These are phyloP conservation scores for Calonectria hawksworthii DNA, from an alignment of 2,329 filamentous ascomycete species.

Conservation along the genomic window DNA sequence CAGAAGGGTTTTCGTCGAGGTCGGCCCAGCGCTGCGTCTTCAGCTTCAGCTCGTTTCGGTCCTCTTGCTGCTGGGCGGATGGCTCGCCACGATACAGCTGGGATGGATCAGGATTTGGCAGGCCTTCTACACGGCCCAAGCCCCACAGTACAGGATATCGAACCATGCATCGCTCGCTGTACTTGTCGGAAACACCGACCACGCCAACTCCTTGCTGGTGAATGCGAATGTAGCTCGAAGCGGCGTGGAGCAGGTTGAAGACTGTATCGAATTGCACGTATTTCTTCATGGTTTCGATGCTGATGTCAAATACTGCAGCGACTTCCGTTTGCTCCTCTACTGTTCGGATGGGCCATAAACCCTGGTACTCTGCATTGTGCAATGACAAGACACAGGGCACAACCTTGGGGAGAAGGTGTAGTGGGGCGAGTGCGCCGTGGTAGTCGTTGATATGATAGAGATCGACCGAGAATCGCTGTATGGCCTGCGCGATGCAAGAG, in stretches of 20 bases:
- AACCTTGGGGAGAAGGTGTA: background rate
- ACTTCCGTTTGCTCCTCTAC: background rate
- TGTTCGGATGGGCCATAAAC: background rate
- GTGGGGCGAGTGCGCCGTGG: background rate
- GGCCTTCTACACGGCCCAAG: background rate
- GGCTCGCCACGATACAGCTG: background rate
- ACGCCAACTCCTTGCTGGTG: background rate
- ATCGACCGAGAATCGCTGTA: background rate
- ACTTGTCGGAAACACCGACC: background rate
- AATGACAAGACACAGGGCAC: background rate
- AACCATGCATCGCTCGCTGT: slow-evolving; percentile 1
- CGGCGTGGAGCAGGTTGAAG: background rate
- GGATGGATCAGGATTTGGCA: background rate
- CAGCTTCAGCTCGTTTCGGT: background rate
- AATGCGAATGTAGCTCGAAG: background rate
- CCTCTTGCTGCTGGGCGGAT: background rate
- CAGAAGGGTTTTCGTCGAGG: background rate
- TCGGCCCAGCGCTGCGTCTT: background rate
- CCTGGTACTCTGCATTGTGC: background rate
- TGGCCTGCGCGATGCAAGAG: background rate
- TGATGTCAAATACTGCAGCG: background rate
- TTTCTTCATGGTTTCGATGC: background rate
- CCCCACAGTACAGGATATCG: background rate
- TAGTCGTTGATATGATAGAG: background rate
- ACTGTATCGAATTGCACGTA: background rate